A percentile compares a stretch with the other conserved stretches of the same genome.
phyloP scores from a whole-genome alignment of 805 yeast species.

The Nakazawaea laoshanensis region DNA sequence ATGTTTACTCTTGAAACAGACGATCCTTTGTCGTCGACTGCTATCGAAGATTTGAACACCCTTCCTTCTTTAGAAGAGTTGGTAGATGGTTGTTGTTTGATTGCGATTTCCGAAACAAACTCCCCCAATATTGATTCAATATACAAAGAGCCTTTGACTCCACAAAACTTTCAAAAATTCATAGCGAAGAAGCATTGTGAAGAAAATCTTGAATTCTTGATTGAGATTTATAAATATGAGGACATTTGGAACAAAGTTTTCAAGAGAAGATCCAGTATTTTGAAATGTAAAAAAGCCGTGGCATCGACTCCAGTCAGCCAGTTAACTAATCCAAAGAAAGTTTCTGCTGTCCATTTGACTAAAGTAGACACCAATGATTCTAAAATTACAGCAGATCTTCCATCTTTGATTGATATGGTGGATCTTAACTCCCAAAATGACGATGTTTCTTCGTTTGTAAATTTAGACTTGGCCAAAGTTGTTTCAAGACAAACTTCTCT shows the following conservation, averaged over 20 bases:
- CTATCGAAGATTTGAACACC: not conserved
- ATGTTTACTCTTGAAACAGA: slow-evolving; percentile 1
- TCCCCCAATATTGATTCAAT: not conserved
- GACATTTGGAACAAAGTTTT: slow-evolving; percentile 27
- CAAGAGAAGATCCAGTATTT: slow-evolving; percentile 21
- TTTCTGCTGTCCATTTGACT: too few species aligned
- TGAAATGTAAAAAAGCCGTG: slow-evolving; percentile 17
- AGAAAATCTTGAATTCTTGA: slow-evolving; percentile 35
- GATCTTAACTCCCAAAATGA: slow-evolving; percentile 3
- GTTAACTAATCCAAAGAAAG: too few species aligned
- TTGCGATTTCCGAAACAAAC: not conserved
- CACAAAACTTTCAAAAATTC: slow-evolving; percentile 22
- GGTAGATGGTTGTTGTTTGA: slow-evolving; percentile 18
- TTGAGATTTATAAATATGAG: slow-evolving; percentile 38
- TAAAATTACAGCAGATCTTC: not conserved
- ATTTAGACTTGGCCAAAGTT: slow-evolving; percentile 1
- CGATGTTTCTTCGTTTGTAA: slow-evolving; percentile 9
- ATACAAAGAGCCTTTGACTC: slow-evolving; percentile 5
- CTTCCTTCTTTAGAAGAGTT: slow-evolving; percentile 18
- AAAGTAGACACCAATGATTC: not conserved
- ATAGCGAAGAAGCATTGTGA: slow-evolving; percentile 31
- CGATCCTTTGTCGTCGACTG: slow-evolving; percentile 3
- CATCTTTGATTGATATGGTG: not conserved
- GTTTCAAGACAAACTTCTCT: not conserved
- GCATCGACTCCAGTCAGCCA: too few species aligned